phyloP scores from a whole-genome alignment of 768 basidiomycete genomes.

The Podaxis pistillaris region DNA sequence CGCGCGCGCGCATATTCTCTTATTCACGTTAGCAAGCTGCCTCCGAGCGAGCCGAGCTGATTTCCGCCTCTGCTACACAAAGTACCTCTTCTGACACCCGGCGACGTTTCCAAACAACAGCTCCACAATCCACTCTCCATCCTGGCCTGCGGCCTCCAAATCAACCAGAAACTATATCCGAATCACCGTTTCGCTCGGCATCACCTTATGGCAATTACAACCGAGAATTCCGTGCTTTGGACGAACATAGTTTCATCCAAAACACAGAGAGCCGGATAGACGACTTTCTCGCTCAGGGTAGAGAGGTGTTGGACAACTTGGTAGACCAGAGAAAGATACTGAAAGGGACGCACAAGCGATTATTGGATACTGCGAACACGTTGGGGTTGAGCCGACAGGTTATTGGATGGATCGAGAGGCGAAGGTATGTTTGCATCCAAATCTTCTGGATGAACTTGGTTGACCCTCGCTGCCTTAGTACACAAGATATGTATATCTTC shows the following conservation, averaged over 20 bases:
- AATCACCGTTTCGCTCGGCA: constrained; percentile 79
- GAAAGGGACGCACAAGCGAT: constrained; percentile 87
- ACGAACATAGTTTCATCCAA: constrained; percentile 88
- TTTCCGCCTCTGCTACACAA: constrained; percentile 43
- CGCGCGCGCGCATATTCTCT: not conserved
- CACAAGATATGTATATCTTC: constrained; percentile 96
- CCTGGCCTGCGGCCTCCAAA: constrained; percentile 45
- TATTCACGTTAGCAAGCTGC: constrained; percentile 48
- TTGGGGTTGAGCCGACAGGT: constrained; percentile 91
- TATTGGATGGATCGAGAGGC: constrained; percentile 94
- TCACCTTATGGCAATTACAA: constrained; percentile 51
- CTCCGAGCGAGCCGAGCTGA: constrained; percentile 61
- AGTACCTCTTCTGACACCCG: constrained; percentile 57
- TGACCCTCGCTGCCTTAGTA: constrained; percentile 44
- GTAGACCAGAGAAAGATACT: constrained; percentile 91
- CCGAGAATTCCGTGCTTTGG: constrained; percentile 77
- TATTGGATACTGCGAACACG: constrained; percentile 91
- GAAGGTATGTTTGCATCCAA: constrained; percentile 60
- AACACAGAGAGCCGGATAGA: constrained; percentile 82
- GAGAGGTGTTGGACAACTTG: constrained; percentile 88
- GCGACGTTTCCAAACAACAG: constrained; percentile 58
- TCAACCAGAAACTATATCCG: constrained; percentile 54
- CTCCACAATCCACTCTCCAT: constrained; percentile 50
- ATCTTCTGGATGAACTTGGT: not conserved
- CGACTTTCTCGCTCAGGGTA: constrained; percentile 88